These are phyloP conservation scores for Mycocentrospora acerina DNA, from an alignment of 2,329 filamentous ascomycete species.

Conservation along the genomic window DNA sequence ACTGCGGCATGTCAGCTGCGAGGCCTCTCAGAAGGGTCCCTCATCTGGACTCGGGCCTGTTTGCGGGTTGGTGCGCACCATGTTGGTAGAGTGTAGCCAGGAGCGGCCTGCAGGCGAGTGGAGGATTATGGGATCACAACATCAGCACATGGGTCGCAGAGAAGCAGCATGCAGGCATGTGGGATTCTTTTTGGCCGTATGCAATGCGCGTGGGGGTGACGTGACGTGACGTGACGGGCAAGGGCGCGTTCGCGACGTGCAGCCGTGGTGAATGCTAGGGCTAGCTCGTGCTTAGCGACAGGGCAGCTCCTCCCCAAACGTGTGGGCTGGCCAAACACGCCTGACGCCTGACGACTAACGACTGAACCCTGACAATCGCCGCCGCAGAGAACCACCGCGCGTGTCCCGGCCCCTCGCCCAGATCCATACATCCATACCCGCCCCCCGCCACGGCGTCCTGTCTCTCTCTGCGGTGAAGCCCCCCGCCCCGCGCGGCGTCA, in stretches of 20 bases:
- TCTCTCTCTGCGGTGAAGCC: conserved; percentile 4
- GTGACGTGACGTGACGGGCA: conserved; percentile 16
- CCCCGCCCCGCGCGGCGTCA: conserved; percentile 24
- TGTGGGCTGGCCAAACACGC: too few relatives aligned
- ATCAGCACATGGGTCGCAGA: too few relatives aligned
- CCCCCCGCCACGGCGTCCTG: conserved; percentile 9
- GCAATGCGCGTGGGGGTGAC: background rate
- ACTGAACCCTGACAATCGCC: conserved; percentile 15
- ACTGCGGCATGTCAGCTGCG: conserved; percentile 23
- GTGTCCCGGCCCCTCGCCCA: conserved; percentile 11
- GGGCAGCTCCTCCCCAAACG: too few relatives aligned
- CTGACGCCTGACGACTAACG: background rate
- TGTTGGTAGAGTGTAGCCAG: conserved; percentile 6
- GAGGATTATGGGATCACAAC: conserved; percentile 1
- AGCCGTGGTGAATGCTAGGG: conserved; percentile 3
- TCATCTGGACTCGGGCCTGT: too few relatives aligned
- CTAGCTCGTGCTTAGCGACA: background rate
- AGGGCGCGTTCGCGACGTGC: conserved; percentile 9
- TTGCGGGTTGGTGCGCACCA: conserved; percentile 1
- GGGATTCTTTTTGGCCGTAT: too few relatives aligned
- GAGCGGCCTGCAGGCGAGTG: background rate
- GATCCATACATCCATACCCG: conserved; percentile 2
- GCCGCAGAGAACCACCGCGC: conserved; percentile 9
- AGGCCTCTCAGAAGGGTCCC: background rate
- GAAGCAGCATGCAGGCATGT: too few relatives aligned